Conservation (phyloP, 2,329 filamentous ascomycete genomes). For the Apiospora pterosperma region DNA sequence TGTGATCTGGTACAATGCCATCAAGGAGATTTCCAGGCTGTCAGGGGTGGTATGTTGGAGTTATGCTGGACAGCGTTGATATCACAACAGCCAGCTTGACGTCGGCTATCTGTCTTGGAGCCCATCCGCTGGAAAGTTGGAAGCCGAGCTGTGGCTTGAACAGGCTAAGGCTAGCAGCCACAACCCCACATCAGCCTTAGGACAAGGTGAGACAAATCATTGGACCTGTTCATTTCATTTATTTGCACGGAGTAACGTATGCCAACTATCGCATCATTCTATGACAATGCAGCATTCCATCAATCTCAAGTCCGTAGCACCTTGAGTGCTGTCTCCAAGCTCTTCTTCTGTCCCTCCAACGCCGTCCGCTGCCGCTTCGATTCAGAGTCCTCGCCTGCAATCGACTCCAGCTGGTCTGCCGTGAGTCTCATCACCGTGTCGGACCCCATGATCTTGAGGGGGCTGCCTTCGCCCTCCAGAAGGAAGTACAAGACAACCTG, state of each 20-base stretch:
- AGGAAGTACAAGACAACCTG: conserved; percentile 45
- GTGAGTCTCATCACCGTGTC: conserved; percentile 38
- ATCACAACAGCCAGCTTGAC: background rate
- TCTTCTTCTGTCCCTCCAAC: conserved; percentile 35
- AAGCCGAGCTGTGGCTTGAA: background rate
- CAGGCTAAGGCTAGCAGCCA: background rate
- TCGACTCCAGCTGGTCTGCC: conserved; percentile 35
- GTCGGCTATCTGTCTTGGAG: background rate
- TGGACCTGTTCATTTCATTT: background rate
- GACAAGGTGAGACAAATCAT: background rate
- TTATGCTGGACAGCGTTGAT: background rate
- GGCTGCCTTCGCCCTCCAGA: conserved; percentile 37
- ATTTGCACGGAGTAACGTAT: too few species aligned
- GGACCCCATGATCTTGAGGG: conserved; percentile 41
- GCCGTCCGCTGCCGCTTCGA: conserved; percentile 27
- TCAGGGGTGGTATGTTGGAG: background rate
- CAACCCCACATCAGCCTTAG: background rate
- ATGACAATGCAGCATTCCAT: too few species aligned
- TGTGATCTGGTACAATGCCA: background rate
- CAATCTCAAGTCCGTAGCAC: conserved; percentile 5
- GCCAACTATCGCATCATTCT: too few species aligned
- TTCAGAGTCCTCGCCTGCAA: conserved; percentile 43
- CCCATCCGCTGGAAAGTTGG: background rate
- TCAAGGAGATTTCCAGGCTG: background rate
- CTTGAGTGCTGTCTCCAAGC: conserved; percentile 26